Conservation (phyloP, 805 yeast genomes). For the Metschnikowia arizonensis region DNA sequence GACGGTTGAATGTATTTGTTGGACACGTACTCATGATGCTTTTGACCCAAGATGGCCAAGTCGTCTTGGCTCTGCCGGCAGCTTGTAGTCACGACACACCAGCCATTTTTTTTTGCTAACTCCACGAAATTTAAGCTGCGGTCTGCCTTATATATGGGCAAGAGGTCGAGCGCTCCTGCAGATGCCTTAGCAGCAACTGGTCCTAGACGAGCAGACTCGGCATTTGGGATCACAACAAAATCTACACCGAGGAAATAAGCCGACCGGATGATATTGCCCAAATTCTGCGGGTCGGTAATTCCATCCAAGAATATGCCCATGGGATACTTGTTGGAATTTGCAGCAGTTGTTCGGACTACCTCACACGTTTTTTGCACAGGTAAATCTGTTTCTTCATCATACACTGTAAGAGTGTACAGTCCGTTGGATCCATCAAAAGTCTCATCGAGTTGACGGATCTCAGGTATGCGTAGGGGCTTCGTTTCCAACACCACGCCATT, state of each 20-base stretch:
- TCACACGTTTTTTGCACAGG: background rate
- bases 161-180: constrained; percentile 77
- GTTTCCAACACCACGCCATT: constrained; percentile 76
- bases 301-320: constrained; percentile 75
- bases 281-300: constrained; percentile 79
- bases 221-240: constrained; percentile 64
- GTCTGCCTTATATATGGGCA: constrained; percentile 56
- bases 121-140: constrained; percentile 63
- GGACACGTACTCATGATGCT: constrained; percentile 28
- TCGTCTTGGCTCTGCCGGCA: constrained; percentile 29
- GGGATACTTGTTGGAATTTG: constrained; percentile 37
- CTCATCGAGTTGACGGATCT: constrained; percentile 27
- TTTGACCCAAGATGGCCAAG: constrained; percentile 18
- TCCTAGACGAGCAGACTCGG: constrained; percentile 68
- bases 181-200: constrained; percentile 78
- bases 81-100: constrained; percentile 69
- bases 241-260: constrained; percentile 83
- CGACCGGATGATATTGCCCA: constrained; percentile 78
- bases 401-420: constrained; percentile 18
- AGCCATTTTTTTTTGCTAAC: constrained; percentile 51
- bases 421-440: constrained; percentile 13
- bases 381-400: constrained; percentile 10
- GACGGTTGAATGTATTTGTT: constrained; percentile 35
- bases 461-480: constrained; percentile 43
- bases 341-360: constrained; percentile 22